phyloP scores from a whole-genome alignment of 371 early-diverging fungal genomes.

The Mucor ambiguus region DNA sequence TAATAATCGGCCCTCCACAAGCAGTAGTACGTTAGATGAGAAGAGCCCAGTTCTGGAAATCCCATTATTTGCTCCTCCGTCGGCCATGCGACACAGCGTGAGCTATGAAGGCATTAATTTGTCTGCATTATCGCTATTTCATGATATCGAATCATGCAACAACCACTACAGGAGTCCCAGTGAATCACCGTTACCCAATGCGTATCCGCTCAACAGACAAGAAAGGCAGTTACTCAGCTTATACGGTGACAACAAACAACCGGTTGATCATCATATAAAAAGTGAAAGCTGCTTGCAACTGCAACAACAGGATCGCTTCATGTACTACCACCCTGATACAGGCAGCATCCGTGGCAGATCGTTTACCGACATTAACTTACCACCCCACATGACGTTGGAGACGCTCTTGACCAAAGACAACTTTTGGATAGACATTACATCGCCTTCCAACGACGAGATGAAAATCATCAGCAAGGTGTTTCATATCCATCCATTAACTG shows the following conservation, averaged over 20 bases:
- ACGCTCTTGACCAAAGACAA: constrained; percentile 58
- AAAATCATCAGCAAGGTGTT: constrained; percentile 64
- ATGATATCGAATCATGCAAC: background rate
- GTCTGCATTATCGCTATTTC: constrained; percentile 6
- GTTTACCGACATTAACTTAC: constrained; percentile 25
- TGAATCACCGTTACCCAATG: constrained; percentile 8
- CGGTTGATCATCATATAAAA: background rate
- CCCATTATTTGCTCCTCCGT: background rate
- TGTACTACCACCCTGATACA: constrained; percentile 47
- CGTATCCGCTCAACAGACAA: background rate
- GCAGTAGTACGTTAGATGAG: constrained; percentile 6
- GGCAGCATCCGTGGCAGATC: constrained; percentile 29
- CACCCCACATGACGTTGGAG: constrained; percentile 30
- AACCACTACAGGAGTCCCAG: background rate
- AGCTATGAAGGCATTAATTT: background rate
- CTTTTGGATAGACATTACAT: constrained; percentile 90
- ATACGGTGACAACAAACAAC: constrained; percentile 34
- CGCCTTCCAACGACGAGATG: constrained; percentile 82
- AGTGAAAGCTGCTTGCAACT: background rate
- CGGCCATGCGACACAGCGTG: background rate
- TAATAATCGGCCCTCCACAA: constrained; percentile 9
- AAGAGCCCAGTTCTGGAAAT: background rate
- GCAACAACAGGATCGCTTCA: constrained; percentile 17
- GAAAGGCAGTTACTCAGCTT: constrained; percentile 29
- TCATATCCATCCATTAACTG: constrained; percentile 80